Evolutionary conservation across 2,329 filamentous ascomycete species (phyloP), one percentile per base, ranked within the genome.

Genomic region (Stagonosporopsis tanaceti): DNA sequence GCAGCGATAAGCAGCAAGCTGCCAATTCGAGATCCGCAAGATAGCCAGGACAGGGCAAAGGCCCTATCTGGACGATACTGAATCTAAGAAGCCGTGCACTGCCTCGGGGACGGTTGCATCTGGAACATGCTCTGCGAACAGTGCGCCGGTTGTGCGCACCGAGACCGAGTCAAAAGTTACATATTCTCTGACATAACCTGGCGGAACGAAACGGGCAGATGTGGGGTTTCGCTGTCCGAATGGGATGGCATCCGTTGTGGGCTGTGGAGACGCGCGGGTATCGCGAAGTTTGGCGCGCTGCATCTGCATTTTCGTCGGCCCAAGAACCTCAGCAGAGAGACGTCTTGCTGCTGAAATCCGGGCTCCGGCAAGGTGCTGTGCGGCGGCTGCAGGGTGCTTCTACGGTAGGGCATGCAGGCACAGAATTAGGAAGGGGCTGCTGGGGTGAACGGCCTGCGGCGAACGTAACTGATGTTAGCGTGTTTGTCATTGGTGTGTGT

Each of bases 161-260:
- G 42, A 37, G 24, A 28, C 32, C n/a, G 2, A 47, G n/a, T 35
- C 24, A 17, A 48, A 14, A 6, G 51, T 57, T 57, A 48, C 45
- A 61, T 50, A 47, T 35, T 34, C 50, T 50, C 48, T 68, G 64
- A 68, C 65, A 63, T 64, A 67, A 39, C 67, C 30, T 64, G 59
- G 50, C 51, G 47, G 53, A 56, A 30, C 20, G 47, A 53, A 57
- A 47, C 50, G 42, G 58, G 50, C 27, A 46, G 15, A 50, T 63
- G 65, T 68, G 65, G 65, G 64, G 64, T 50, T 39, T 53, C 47
- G 47, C 56, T 46, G 55, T 60, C 47, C 42, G 55, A 42, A 53
- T 35, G 47, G 60, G 46, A 53, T 35, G 47, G 60, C 38, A 50
- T 30, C 38, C 60, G 55, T 47, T 46, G 54, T 44, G 54, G 51